These are phyloP conservation scores for Penicillium maclennaniae DNA, from an alignment of 495 filamentous ascomycete genomes.

Conservation along the genomic window DNA sequence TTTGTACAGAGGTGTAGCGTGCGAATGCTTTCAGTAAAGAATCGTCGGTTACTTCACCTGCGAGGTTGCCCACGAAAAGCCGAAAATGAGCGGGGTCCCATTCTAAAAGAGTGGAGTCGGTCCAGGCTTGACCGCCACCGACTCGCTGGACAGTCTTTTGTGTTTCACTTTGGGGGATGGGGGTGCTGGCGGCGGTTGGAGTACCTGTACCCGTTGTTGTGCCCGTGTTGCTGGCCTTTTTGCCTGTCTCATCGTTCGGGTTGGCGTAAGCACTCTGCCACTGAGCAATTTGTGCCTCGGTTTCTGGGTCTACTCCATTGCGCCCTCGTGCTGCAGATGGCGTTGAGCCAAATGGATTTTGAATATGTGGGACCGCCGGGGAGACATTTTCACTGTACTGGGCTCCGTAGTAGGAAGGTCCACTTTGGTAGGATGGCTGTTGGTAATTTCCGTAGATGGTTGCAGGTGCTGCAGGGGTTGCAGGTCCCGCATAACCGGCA, in stretches of 20 bases:
- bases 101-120: conserved; percentile 78
- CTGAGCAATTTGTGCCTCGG: conserved; percentile 89
- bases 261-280: conserved; percentile 90
- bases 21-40: conserved; percentile 90
- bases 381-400: conserved; percentile 51
- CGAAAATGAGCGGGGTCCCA: conserved; percentile 96
- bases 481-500: conserved; percentile 38
- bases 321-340: conserved; percentile 28
- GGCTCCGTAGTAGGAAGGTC: conserved; percentile 48
- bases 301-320: conserved; percentile 71
- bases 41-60: conserved; percentile 97
- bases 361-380: conserved; percentile 67
- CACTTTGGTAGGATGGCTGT: conserved; percentile 41
- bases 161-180: conserved; percentile 39
- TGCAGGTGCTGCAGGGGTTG: conserved; percentile 23
- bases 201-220: conserved; percentile 43
- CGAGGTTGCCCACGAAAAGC: conserved; percentile 93
- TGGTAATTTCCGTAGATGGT: conserved; percentile 36
- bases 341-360: conserved; percentile 77
- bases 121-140: conserved; percentile 89
- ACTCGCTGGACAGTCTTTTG: conserved; percentile 75
- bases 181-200: conserved; percentile 35
- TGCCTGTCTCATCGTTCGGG: conserved; percentile 25
- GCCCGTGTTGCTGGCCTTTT: conserved; percentile 21
- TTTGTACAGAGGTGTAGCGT: conserved; percentile 80